These are phyloP conservation scores for Ricinus communis DNA, from an alignment of 345 rosid genomes.

Conservation along the genomic window DNA sequence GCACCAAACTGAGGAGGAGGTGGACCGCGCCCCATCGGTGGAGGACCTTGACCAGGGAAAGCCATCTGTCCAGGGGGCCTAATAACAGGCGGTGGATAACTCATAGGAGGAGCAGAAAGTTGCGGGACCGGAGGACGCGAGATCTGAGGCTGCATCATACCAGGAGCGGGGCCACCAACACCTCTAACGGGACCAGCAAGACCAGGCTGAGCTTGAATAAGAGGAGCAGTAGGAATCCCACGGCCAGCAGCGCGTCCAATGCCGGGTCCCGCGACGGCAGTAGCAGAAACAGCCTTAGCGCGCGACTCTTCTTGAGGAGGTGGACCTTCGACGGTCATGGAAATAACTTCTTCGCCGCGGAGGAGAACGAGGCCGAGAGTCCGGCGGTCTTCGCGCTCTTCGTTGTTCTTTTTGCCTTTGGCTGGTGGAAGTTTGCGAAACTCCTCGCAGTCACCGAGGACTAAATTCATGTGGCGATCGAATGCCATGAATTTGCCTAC, in stretches of 20 bases:
- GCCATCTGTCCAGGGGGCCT: constrained; percentile 88
- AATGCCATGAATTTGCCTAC: constrained; percentile 99
- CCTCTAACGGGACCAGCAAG: constrained; percentile 95
- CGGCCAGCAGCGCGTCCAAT: constrained; percentile 99
- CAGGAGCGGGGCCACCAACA: constrained; percentile 93
- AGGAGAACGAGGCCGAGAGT: constrained; percentile 93
- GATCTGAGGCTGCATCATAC: constrained; percentile 98
- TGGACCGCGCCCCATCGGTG: constrained; percentile 58
- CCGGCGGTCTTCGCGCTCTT: constrained; percentile 91
- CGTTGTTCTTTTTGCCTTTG: constrained; percentile 76
- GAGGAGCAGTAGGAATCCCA: constrained; percentile 86
- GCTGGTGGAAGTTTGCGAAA: constrained; percentile 93
- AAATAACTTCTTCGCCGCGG: constrained; percentile 95
- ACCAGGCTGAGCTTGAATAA: constrained; percentile 96
- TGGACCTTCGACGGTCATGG: constrained; percentile 98
- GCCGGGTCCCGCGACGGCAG: constrained; percentile 82
- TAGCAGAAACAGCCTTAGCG: constrained; percentile 65
- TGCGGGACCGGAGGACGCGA: constrained; percentile 69
- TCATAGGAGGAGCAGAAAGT: constrained; percentile 69
- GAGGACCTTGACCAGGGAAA: too few species aligned
- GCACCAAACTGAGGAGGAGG: constrained; percentile 45
- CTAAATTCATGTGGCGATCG: constrained; percentile 98
- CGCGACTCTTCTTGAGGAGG: constrained; percentile 99
- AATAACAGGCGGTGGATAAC: constrained; percentile 59
- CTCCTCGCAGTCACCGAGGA: constrained; percentile 96